Base-by-base conservation (phyloP, 306 rosid genomes). In the Cicer judaicum region DNA sequence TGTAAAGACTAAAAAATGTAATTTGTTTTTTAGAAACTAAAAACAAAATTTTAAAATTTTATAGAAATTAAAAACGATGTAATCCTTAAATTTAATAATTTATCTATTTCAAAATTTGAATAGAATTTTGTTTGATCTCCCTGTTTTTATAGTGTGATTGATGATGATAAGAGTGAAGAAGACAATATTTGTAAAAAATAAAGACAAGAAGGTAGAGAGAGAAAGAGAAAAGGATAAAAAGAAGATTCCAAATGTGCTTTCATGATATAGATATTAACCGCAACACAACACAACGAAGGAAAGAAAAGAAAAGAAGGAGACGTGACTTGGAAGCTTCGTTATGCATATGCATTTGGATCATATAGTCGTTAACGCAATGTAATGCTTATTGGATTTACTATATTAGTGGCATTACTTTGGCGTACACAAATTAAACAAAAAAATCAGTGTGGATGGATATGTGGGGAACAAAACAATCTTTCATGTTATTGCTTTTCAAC, bases 281-380 rank as follows among this genome's bases (percentile, higher is more conserved):
- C 3, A 55, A 73, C 9, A 47, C 13, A 43, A 63, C 11, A 47
- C 53, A 8, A 7, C 1, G 15, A 54, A 56, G 40, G 12, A 75
- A 74, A 70, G 84, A 43, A 72, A 72, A 72, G 40, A 13, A 24
- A 34, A 13, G 40, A 38, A 43, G 7, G 78, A 75, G 18, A 43
- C 84, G 84, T 80, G 15, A 67, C 68, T 77, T 84, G 56, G 24
- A 80, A 80, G 80, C 36, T 70, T 11, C 21, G 36, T 3, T 1
- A 40, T 39, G 1, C 10, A 7, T 61, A 7, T 46, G 7, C 8
- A n/a, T 39, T 7, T 7, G 29, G 10, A 5, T 57, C 24, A 11
- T 16, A 1, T 48, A 12, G 54, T 18, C 46, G 16, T 38, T 24
- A 24, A 15, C 50, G 43, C 53, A 64, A 16, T 1, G 16, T 64